A percentile compares a stretch with the other conserved stretches of the same genome.
These are phyloP conservation scores for Apiotrichum siamense DNA, from an alignment of 1,284 basidiomycete genomes.

Conservation along the genomic window DNA sequence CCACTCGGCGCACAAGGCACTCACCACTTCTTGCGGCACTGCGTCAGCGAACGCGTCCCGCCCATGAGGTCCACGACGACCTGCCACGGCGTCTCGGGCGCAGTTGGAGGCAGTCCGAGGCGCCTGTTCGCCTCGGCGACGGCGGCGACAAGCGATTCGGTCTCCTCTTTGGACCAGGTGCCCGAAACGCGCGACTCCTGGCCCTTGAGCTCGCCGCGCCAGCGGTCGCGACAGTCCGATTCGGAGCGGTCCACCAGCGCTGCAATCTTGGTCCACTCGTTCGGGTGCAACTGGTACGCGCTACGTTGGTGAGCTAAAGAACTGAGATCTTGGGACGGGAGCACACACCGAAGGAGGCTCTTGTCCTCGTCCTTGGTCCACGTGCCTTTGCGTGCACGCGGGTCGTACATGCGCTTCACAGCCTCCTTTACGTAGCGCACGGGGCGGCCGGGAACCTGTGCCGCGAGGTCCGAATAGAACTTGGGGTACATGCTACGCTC, in stretches of 20 bases:
- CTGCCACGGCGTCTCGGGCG: slow-evolving; percentile 29
- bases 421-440: slow-evolving; percentile 34
- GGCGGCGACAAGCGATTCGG: slow-evolving; percentile 12
- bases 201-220: slow-evolving; percentile 24
- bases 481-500: slow-evolving; percentile 23
- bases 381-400: slow-evolving; percentile 32
- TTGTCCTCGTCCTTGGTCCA: slow-evolving; percentile 37
- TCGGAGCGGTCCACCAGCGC: slow-evolving; percentile 31
- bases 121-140: slow-evolving; percentile 21
- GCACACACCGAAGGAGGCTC: slow-evolving; percentile 26
- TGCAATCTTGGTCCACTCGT: slow-evolving; percentile 36
- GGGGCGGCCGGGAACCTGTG: slow-evolving; percentile 34
- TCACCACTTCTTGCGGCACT: slow-evolving; percentile 33
- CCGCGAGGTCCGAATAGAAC: slow-evolving; percentile 39
- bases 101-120: slow-evolving; percentile 16
- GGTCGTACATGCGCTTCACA: slow-evolving; percentile 35
- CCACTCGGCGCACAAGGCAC: no score
- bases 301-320: slow-evolving; percentile 13
- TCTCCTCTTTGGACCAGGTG: slow-evolving; percentile 24
- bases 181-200: slow-evolving; percentile 16
- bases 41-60: slow-evolving; percentile 19
- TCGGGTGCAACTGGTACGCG: slow-evolving; percentile 27
- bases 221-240: slow-evolving; percentile 37
- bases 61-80: slow-evolving; percentile 24
- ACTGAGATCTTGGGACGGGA: no score